Conservation (phyloP, 176 grass and related monocot genomes). For the Calamus simplicifolius region DNA sequence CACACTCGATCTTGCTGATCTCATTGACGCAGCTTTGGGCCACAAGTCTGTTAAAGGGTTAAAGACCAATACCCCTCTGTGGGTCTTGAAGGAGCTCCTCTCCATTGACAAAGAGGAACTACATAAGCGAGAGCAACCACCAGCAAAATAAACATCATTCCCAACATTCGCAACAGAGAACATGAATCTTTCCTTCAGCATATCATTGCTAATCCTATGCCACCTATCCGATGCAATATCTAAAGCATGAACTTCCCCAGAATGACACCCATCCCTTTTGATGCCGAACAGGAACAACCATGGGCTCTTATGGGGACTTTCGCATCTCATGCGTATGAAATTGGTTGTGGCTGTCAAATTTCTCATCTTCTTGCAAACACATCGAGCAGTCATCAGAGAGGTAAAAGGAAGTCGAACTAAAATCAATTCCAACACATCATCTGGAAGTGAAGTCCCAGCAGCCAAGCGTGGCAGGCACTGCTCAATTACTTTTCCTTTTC, state of each 20-base stretch:
- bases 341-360: conserved; percentile 46
- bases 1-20: conserved; percentile 46
- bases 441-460: conserved; percentile 35
- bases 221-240: conserved; percentile 53
- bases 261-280: conserved; percentile 45
- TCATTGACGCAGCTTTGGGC: conserved; percentile 72
- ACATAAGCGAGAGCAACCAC: conserved; percentile 42
- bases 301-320: conserved; percentile 22
- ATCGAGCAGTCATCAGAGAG: conserved; percentile 57
- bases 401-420: conserved; percentile 54
- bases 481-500: conserved; percentile 15
- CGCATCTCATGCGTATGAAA: conserved; percentile 43
- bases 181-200: conserved; percentile 36
- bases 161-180: conserved; percentile 59
- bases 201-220: conserved; percentile 31
- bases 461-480: neutral
- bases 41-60: conserved; percentile 50
- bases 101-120: neutral
- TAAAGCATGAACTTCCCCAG: conserved; percentile 52
- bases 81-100: conserved; percentile 33
- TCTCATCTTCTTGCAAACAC: conserved; percentile 81
- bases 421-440: conserved; percentile 84
- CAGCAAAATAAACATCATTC: conserved; percentile 56
- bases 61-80: conserved; percentile 63
- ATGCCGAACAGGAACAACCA: conserved; percentile 81